Percentiles rank a stretch among this genome's conserved stretches.
Conservation (phyloP, 2,329 filamentous ascomycete species). For the Monilinia laxa region DNA sequence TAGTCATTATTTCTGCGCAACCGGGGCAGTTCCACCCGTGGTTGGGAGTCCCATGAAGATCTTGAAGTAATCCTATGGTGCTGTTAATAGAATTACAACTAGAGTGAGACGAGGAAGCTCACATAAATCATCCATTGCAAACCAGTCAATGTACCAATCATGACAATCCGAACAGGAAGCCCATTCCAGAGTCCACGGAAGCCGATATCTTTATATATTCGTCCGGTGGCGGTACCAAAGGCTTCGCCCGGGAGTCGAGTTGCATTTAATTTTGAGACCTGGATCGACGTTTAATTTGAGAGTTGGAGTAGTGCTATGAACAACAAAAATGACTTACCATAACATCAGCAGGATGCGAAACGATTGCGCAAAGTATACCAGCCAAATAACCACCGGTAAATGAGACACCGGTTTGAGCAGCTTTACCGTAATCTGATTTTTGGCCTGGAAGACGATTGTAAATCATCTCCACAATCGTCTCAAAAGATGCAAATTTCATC, state of each 20-base stretch:
- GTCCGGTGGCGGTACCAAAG: slow-evolving; percentile 70
- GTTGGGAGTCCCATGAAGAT: slow-evolving; percentile 86
- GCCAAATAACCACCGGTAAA: slow-evolving; percentile 83
- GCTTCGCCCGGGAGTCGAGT: slow-evolving; percentile 73
- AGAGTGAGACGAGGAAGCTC: slow-evolving; percentile 32
- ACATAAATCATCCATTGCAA: slow-evolving; percentile 94
- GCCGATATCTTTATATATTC: slow-evolving; percentile 85
- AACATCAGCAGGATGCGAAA: slow-evolving; percentile 79
- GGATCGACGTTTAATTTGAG: not conserved
- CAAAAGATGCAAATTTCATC: slow-evolving; percentile 93
- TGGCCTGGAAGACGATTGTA: slow-evolving; percentile 72
- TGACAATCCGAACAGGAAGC: slow-evolving; percentile 71
- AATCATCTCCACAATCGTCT: slow-evolving; percentile 84
- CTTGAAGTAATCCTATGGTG: slow-evolving; percentile 77
- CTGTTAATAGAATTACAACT: slow-evolving; percentile 16
- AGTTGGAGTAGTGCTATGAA: no score
- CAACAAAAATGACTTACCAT: slow-evolving; percentile 57
- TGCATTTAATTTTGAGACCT: slow-evolving; percentile 76
- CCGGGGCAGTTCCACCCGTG: slow-evolving; percentile 59
- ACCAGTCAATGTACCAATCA: slow-evolving; percentile 58
- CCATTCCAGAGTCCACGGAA: slow-evolving; percentile 92
- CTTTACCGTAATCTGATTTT: slow-evolving; percentile 79
- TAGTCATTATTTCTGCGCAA: slow-evolving; percentile 33
- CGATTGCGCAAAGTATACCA: slow-evolving; percentile 82
- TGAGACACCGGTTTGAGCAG: slow-evolving; percentile 79